Conservation (phyloP, 352 stramenopile genomes). For the Globisporangium nunn region DNA sequence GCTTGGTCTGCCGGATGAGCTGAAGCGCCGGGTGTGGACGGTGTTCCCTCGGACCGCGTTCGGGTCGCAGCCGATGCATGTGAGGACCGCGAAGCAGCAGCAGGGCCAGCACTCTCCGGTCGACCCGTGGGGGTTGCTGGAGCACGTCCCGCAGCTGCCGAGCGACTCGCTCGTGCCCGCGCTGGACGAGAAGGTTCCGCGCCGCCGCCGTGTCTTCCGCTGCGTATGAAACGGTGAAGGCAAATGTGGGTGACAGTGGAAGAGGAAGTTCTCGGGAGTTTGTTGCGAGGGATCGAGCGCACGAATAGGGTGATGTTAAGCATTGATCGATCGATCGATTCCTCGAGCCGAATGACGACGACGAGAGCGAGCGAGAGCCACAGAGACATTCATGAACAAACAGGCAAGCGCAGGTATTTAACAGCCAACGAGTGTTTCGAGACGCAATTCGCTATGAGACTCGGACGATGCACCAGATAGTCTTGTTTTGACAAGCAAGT, state of each 20-base stretch:
- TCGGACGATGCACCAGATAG: too few relatives aligned
- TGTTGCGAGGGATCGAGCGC: too few relatives aligned
- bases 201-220: conserved; percentile 61
- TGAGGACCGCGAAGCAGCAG: conserved; percentile 9
- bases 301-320: too few relatives aligned
- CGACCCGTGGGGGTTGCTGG: conserved; percentile 72
- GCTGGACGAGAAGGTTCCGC: conserved; percentile 35
- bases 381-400: background rate
- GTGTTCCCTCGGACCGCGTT: conserved; percentile 53
- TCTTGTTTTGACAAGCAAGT: too few relatives aligned
- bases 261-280: too few relatives aligned
- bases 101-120: conserved; percentile 27
- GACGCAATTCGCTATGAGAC: too few relatives aligned
- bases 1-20: conserved; percentile 40
- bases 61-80: conserved; percentile 20
- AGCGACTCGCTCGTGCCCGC: conserved; percentile 49
- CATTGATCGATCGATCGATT: too few relatives aligned
- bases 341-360: background rate
- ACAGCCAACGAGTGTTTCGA: background rate
- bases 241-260: too few relatives aligned
- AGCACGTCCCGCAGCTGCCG: conserved; percentile 60
- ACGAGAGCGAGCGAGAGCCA: background rate
- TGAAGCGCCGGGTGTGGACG: conserved; percentile 64
- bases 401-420: background rate
- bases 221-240: conserved; percentile 32